Evolutionary conservation across 441 rosid genomes (phyloP).

Genomic region (Croton laevigatus): DNA sequence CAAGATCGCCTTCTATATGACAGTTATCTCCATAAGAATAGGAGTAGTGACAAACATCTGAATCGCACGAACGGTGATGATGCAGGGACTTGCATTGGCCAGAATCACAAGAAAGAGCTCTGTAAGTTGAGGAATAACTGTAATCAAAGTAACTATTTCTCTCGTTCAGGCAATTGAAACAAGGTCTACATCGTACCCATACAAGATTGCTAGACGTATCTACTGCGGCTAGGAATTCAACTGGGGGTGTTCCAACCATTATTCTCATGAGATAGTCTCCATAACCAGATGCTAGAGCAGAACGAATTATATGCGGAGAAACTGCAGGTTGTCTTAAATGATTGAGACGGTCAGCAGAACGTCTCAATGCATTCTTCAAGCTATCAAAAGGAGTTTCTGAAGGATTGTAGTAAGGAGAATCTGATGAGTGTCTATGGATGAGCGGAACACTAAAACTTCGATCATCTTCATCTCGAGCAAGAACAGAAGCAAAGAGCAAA

Average conservation of each 20-base stretch:
- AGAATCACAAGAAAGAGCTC: conserved; percentile 21
- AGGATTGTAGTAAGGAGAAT: conserved; percentile 28
- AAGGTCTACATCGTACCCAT: conserved; percentile 43
- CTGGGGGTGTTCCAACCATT: conserved; percentile 30
- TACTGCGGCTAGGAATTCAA: conserved; percentile 21
- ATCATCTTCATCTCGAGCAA: background rate
- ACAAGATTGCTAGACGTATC: conserved; percentile 41
- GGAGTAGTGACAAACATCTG: conserved; percentile 17
- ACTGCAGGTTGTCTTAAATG: conserved; percentile 8
- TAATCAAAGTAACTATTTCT: conserved; percentile 29
- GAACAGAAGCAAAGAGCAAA: background rate
- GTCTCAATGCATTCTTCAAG: conserved; percentile 25
- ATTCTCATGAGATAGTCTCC: conserved; percentile 37
- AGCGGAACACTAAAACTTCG: background rate
- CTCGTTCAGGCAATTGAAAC: conserved; percentile 27
- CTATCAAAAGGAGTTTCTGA: conserved; percentile 11
- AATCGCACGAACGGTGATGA: conserved; percentile 4
- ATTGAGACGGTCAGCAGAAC: conserved; percentile 28
- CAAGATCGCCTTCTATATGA: conserved; percentile 18
- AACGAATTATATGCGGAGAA: background rate
- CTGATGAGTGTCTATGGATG: conserved; percentile 16
- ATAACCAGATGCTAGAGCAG: background rate
- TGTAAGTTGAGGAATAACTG: conserved; percentile 21
- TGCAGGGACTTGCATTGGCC: conserved; percentile 6
- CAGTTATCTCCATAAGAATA: conserved; percentile 28